Evolutionary conservation across 179 eudicot species (phyloP), one percentile per base, ranked within the genome.

Genomic region (Spergularia azorica): DNA sequence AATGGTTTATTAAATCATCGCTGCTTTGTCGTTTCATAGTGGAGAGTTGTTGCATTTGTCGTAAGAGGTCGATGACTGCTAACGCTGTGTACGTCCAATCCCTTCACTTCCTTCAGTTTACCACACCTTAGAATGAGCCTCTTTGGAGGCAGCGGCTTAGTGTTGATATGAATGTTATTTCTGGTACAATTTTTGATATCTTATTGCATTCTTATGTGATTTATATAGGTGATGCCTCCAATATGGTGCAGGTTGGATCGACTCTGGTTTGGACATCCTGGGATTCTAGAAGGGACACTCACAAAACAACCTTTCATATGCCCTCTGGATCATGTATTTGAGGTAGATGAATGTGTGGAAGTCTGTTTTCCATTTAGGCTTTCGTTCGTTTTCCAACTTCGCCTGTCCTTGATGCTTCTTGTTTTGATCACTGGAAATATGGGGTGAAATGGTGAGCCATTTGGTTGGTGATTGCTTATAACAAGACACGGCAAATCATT

Each of bases 171-270:
- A 43, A 6, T 43, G 48, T 43, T 4, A 0, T 43, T 18, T 26
- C 32, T 26, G 32, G 32, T 26, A 26, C 32, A 26, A 26, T n/a
- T 26, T 26, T 78, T 79, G 68, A 73, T 80, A 64, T 82, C 82
- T 57, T 71, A 71, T 67, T 80, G 32, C 62, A 80, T 87, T 75
- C 67, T 77, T 71, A 76, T 86, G 82, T 87, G 88, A 77, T 90
- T 84, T 83, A 61, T 88, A 95, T 88, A 95, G 99, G 99, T 95
- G 80, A 91, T 95, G 98, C 98, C 99, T 87, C 95, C 97, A 77
- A 82, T 95, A 75, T 95, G 99, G 97, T 95, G 99, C 94, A 93
- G 98, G 96, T 87, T 95, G 88, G 99, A 95, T 87, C 88, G 99
- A 83, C 87, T 95, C 81, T 95, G 99, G 99, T 95, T 91, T 88